Conservation (phyloP, 495 filamentous ascomycete genomes). For the Penicillium turbatum region DNA sequence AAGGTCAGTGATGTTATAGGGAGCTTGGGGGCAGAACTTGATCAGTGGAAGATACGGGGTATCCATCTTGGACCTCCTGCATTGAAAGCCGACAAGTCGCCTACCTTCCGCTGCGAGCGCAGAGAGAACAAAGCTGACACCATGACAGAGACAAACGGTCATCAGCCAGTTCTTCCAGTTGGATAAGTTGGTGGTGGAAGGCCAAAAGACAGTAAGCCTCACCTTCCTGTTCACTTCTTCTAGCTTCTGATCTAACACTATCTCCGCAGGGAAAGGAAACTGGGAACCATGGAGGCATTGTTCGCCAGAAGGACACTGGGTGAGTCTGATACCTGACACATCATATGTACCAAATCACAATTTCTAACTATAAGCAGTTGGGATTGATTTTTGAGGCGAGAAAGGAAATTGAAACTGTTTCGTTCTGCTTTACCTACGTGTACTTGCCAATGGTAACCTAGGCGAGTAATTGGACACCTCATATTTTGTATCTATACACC, state of each 20-base stretch:
- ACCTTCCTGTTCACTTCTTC: neutral
- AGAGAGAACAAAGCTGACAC: conserved; percentile 10
- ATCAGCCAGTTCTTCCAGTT: conserved; percentile 93
- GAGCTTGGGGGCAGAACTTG: neutral
- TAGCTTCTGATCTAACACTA: conserved; percentile 1
- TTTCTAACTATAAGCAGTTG: conserved; percentile 34
- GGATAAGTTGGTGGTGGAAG: conserved; percentile 90
- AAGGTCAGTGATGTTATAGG: conserved; percentile 61
- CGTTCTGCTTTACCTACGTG: neutral
- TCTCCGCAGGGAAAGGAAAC: conserved; percentile 65
- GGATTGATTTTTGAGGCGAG: conserved; percentile 32
- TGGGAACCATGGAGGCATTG: conserved; percentile 62
- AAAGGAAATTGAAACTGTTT: conserved; percentile 4
- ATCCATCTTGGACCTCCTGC: neutral
- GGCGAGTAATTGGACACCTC: conserved; percentile 6
- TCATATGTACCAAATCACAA: neutral
- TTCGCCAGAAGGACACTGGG: conserved; percentile 80
- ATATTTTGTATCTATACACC: conserved; percentile 29
- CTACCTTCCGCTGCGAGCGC: neutral
- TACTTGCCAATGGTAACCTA: neutral
- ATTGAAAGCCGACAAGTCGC: neutral
- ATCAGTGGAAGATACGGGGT: neutral
- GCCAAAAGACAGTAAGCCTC: conserved; percentile 56
- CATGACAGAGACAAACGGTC: conserved; percentile 79
- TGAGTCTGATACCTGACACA: conserved; percentile 36